Percentiles rank a stretch among this genome's conserved stretches.
Conservation (phyloP, 345 rosid genomes). For the Citrus trifoliata region DNA sequence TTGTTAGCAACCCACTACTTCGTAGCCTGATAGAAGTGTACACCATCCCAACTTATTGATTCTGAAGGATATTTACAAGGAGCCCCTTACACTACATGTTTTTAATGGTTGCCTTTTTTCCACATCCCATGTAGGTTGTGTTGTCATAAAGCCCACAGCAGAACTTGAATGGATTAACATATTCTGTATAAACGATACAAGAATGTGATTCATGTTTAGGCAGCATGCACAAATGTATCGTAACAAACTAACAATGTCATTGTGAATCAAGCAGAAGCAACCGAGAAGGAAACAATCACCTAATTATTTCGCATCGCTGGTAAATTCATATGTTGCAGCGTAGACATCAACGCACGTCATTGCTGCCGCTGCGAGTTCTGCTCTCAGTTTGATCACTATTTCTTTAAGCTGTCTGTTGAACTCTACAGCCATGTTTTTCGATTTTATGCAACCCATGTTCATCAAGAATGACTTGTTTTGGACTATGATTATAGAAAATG, state of each 20-base stretch:
- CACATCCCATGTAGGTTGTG: conserved; percentile 51
- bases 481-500: conserved; percentile 13
- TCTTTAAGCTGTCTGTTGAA: conserved; percentile 69
- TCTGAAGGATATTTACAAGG: conserved; percentile 46
- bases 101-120: conserved; percentile 36
- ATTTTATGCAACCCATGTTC: conserved; percentile 70
- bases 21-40: conserved; percentile 52
- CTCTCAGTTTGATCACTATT: conserved; percentile 45
- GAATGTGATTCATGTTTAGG: not conserved
- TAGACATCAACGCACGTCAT: conserved; percentile 73
- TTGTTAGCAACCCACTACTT: conserved; percentile 43
- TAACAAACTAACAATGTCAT: not conserved
- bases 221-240: not conserved
- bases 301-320: conserved; percentile 48
- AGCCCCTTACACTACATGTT: conserved; percentile 35
- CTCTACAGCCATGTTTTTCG: conserved; percentile 67
- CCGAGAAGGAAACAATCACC: conserved; percentile 30
- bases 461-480: conserved; percentile 53
- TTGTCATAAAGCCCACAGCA: conserved; percentile 59
- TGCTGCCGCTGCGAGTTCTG: conserved; percentile 59
- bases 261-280: not conserved
- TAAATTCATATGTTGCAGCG: conserved; percentile 67
- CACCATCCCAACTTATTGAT: conserved; percentile 54
- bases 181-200: conserved; percentile 27
- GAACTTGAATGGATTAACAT: conserved; percentile 44